phyloP scores from a whole-genome alignment of 2,329 filamentous ascomycete species.

The Rhynchosporium secalis region DNA sequence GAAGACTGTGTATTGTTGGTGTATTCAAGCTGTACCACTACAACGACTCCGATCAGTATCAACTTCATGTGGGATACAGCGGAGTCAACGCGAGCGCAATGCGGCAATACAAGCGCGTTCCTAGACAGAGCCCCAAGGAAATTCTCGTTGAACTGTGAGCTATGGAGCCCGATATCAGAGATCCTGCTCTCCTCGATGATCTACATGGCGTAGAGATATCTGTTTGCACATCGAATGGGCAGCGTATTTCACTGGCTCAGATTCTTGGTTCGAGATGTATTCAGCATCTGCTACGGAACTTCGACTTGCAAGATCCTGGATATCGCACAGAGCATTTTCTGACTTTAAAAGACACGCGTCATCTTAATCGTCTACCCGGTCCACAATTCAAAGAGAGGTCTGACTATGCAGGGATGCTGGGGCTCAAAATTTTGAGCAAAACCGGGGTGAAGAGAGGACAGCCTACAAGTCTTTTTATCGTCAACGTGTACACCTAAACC shows the following conservation, averaged over 20 bases:
- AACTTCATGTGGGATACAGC: slow-evolving; percentile 21
- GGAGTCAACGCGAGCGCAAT: slow-evolving; percentile 17
- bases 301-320: slow-evolving; percentile 12
- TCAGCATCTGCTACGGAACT: slow-evolving; percentile 15
- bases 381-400: slow-evolving; percentile 16
- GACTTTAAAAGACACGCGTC: slow-evolving; percentile 13
- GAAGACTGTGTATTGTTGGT: slow-evolving; percentile 16
- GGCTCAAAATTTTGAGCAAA: slow-evolving; percentile 22
- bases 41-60: slow-evolving; percentile 19
- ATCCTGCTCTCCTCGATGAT: slow-evolving; percentile 13
- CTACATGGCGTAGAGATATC: slow-evolving; percentile 21
- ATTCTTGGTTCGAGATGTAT: slow-evolving; percentile 18
- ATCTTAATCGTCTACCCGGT: not conserved
- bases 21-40: slow-evolving; percentile 18
- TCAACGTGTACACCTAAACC: slow-evolving; percentile 21
- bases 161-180: slow-evolving; percentile 16
- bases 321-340: slow-evolving; percentile 13
- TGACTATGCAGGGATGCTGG: slow-evolving; percentile 20
- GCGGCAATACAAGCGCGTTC: slow-evolving; percentile 18
- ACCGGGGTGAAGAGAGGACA: slow-evolving; percentile 18
- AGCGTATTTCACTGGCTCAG: slow-evolving; percentile 14
- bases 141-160: slow-evolving; percentile 20
- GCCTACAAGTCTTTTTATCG: slow-evolving; percentile 19
- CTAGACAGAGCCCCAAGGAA: slow-evolving; percentile 18
- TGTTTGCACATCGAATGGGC: slow-evolving; percentile 15